phyloP scores from a whole-genome alignment of 352 stramenopile genomes.

The Phytophthora ohioensis region DNA sequence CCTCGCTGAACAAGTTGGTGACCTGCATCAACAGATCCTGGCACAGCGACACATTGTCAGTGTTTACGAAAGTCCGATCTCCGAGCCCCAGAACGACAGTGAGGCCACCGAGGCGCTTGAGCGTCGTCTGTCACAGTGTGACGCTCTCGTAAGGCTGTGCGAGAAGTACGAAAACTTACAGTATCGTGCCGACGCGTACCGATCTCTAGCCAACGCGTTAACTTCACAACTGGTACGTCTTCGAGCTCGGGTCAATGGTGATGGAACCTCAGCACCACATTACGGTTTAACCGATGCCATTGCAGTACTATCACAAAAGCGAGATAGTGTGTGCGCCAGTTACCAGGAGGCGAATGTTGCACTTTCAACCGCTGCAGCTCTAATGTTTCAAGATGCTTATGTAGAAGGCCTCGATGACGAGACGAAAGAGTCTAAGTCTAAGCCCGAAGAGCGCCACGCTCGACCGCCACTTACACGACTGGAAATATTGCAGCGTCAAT shows the following conservation, averaged over 20 bases:
- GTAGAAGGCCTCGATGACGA: slow-evolving; percentile 19
- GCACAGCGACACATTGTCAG: slow-evolving; percentile 59
- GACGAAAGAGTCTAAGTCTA: slow-evolving; percentile 11
- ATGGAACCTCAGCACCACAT: slow-evolving; percentile 15
- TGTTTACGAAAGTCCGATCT: slow-evolving; percentile 56
- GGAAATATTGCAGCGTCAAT: slow-evolving; percentile 39
- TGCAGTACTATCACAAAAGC: slow-evolving; percentile 53
- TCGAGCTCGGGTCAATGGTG: slow-evolving; percentile 34
- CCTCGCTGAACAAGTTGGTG: slow-evolving; percentile 50
- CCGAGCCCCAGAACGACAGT: slow-evolving; percentile 24
- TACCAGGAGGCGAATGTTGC: slow-evolving; percentile 41
- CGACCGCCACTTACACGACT: slow-evolving; percentile 35
- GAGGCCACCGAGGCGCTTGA: slow-evolving; percentile 36
- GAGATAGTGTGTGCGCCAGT: slow-evolving; percentile 48
- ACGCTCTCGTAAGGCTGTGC: slow-evolving; percentile 53
- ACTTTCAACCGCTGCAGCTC: slow-evolving; percentile 33
- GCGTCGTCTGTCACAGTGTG: slow-evolving; percentile 56
- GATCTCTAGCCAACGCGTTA: slow-evolving; percentile 64
- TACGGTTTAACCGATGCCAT: slow-evolving; percentile 60
- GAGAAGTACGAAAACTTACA: slow-evolving; percentile 49
- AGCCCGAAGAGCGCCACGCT: slow-evolving; percentile 31
- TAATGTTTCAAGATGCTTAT: slow-evolving; percentile 32
- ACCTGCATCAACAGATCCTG: slow-evolving; percentile 54
- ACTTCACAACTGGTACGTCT: slow-evolving; percentile 56
- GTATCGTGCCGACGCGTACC: slow-evolving; percentile 54